Percentiles rank a stretch among this genome's conserved stretches.
Evolutionary conservation across 139 green algal species (phyloP).

Genomic region (Chlorella sp.): DNA sequence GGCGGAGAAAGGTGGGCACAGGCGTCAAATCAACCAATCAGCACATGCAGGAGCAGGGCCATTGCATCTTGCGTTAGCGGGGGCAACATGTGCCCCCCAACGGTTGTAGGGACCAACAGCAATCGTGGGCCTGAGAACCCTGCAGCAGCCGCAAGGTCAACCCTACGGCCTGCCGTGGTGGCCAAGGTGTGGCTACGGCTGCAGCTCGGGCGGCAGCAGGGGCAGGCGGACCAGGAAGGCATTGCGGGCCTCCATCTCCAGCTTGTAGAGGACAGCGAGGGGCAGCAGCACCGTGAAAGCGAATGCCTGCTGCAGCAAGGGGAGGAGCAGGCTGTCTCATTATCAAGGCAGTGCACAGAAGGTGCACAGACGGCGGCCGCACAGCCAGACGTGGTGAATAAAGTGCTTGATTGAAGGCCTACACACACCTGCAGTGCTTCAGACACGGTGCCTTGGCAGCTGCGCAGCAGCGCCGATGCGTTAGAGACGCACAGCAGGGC

Average conservation of each 20-base stretch:
- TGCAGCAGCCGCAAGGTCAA: too few relatives aligned
- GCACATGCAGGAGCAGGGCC: too few relatives aligned
- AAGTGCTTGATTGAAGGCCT: too few relatives aligned
- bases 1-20: too few relatives aligned
- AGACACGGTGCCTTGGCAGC: not conserved
- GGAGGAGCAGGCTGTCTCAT: not conserved
- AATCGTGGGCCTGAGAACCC: too few relatives aligned
- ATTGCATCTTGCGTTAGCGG: too few relatives aligned
- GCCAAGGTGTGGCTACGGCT: too few relatives aligned
- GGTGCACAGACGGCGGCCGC: too few relatives aligned
- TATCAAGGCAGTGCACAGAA: not conserved
- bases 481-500: not conserved
- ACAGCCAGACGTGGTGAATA: too few relatives aligned
- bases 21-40: too few relatives aligned
- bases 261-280: not conserved
- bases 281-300: not conserved
- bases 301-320: not conserved
- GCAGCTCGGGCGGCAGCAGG: not conserved
- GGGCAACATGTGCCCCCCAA: not conserved
- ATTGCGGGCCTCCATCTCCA: not conserved
- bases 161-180: not conserved
- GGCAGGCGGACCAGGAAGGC: not conserved
- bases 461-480: not conserved
- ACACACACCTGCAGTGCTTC: not conserved
- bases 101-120: not conserved